These are phyloP conservation scores for Kwoniella sp. DNA, from an alignment of 768 basidiomycete species.

Conservation along the genomic window DNA sequence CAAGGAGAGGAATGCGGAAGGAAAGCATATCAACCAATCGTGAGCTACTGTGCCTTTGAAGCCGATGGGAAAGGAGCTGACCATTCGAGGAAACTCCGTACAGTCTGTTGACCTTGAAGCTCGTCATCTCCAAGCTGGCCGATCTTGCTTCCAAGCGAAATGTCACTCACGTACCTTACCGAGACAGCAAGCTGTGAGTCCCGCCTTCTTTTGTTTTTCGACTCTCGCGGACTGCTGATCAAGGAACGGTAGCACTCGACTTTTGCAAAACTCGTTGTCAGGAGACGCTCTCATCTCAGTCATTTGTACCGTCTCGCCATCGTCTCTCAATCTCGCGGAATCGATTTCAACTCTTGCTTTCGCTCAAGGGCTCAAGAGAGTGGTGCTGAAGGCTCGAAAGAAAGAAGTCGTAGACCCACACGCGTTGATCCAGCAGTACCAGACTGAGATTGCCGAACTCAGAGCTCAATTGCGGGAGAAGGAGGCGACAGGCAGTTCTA, in stretches of 20 bases:
- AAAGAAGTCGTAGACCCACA: slow-evolving; percentile 92
- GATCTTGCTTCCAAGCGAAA: slow-evolving; percentile 67
- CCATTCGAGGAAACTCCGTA: background rate
- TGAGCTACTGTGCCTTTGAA: slow-evolving; percentile 14
- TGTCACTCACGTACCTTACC: slow-evolving; percentile 86
- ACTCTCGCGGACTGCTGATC: slow-evolving; percentile 4
- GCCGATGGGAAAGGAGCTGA: background rate
- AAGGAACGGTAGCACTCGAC: slow-evolving; percentile 63
- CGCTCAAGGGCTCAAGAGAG: slow-evolving; percentile 86
- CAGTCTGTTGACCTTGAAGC: slow-evolving; percentile 87
- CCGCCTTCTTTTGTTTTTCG: background rate
- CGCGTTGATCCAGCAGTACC: slow-evolving; percentile 88
- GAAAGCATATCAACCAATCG: slow-evolving; percentile 85
- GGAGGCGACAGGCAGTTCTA: slow-evolving; percentile 56
- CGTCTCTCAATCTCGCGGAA: slow-evolving; percentile 74
- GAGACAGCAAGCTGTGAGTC: slow-evolving; percentile 79
- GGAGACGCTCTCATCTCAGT: slow-evolving; percentile 96
- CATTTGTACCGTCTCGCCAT: slow-evolving; percentile 92
- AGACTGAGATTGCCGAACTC: slow-evolving; percentile 90
- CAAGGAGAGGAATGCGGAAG: slow-evolving; percentile 93
- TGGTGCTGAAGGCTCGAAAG: slow-evolving; percentile 84
- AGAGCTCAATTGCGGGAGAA: slow-evolving; percentile 62
- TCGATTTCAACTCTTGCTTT: slow-evolving; percentile 86
- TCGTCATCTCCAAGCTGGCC: slow-evolving; percentile 86
- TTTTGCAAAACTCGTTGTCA: slow-evolving; percentile 90